Base-by-base conservation (phyloP, 495 filamentous ascomycete genomes). In the Aspergillus incahuasiensis region DNA sequence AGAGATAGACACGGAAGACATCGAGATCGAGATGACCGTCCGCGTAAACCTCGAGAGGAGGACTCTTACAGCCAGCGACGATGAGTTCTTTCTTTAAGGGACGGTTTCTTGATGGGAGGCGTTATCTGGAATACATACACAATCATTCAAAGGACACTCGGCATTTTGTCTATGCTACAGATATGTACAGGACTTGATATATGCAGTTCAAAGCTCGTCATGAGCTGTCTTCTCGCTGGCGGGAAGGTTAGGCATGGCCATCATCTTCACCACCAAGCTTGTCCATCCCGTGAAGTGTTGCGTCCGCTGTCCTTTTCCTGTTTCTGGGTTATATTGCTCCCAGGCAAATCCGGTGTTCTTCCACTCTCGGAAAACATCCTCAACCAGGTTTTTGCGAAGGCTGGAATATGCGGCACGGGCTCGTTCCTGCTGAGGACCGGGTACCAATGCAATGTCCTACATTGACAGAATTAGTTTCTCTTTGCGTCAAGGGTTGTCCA, bases 261-360 rank as follows among this genome's bases (percentile, higher is more conserved):
- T 96, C 64, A 98, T 89, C 78, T 96, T 97, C 38, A 97, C 92
- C 59, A 97, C 92, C 69, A 97, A 75, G 69, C 89, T 95, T 46
- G 95, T 98, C 94, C 94, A 98, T 52, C 94, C 94, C 15, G 92
- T 95, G 68, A 98, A 98, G 76, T 97, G 94, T 74, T 96, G 91
- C 20, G 91, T 97, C 47, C 94, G 82, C 76, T 97, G 95, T 30
- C 94, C 94, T 52, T 82, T 80, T 45, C 94, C 94, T 4, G 87
- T 96, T 58, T 96, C 90, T 0, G 92, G 89, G 69, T 96, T 91
- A 72, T 97, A 98, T 72, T 98, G 94, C 68, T 98, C 94, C 95
- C 95, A 98, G 9, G 95, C 94, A 70, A 97, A 98, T 16, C 92
- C 91, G 0, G 94, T 98, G 57, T 87, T 80, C 67, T 85, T 78